A percentile compares a stretch with the other conserved stretches of the same genome.
These are phyloP conservation scores for Diaporthe sp. DNA, from an alignment of 2,329 filamentous ascomycete genomes.

Conservation along the genomic window DNA sequence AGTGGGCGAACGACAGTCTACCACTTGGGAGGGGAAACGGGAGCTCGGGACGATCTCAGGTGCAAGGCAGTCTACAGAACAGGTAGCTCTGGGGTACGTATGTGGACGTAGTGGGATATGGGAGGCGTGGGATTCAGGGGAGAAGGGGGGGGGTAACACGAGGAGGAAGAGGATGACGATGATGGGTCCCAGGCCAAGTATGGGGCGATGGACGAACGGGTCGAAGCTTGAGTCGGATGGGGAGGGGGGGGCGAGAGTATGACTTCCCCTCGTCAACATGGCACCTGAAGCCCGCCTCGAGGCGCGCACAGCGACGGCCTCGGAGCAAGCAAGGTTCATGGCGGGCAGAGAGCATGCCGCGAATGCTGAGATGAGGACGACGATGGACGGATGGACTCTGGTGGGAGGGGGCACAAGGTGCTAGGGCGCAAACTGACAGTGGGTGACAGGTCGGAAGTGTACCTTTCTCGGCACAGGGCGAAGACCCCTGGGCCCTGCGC, in stretches of 20 bases:
- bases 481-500: conserved; percentile 34
- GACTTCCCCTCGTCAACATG: not conserved
- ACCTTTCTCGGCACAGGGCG: conserved; percentile 41
- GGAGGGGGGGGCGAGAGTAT: not conserved
- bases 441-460: conserved; percentile 34
- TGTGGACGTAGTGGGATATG: not conserved
- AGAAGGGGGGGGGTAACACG: conserved; percentile 5
- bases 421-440: conserved; percentile 19
- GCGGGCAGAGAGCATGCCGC: conserved; percentile 9
- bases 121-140: not conserved
- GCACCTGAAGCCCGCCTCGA: not conserved
- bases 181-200: conserved; percentile 22
- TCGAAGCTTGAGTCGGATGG: conserved; percentile 8
- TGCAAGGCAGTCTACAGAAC: conserved; percentile 26
- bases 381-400: conserved; percentile 10
- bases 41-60: conserved; percentile 31
- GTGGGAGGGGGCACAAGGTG: not conserved
- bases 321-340: conserved; percentile 7
- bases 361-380: not conserved
- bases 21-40: conserved; percentile 36
- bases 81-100: conserved; percentile 4
- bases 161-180: conserved; percentile 34
- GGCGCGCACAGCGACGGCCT: conserved; percentile 1
- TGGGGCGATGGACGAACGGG: conserved; percentile 11
- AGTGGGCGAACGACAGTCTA: conserved; percentile 30